phyloP scores from a whole-genome alignment of 2,329 filamentous ascomycete species.

The Epichloe elymi region DNA sequence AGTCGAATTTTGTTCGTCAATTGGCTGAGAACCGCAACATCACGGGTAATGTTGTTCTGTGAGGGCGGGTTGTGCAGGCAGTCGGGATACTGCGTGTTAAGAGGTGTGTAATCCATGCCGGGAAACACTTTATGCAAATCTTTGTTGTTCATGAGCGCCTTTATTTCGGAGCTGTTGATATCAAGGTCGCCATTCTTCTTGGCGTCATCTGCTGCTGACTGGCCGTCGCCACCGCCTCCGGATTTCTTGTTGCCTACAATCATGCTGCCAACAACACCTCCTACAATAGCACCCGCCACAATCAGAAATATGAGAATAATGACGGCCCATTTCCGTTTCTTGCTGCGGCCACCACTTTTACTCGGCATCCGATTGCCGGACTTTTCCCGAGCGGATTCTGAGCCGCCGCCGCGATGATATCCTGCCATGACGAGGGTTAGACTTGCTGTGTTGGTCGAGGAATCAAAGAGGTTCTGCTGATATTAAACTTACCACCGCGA shows the following conservation, averaged over 20 bases:
- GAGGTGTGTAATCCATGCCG: slow-evolving; percentile 87
- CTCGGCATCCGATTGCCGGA: slow-evolving; percentile 6
- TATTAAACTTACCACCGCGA: slow-evolving; percentile 12
- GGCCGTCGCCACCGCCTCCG: slow-evolving; percentile 9
- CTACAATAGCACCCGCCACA: slow-evolving; percentile 57
- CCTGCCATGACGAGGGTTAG: background rate
- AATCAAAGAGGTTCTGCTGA: background rate
- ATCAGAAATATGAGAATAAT: slow-evolving; percentile 50
- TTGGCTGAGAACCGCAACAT: slow-evolving; percentile 80
- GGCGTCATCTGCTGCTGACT: slow-evolving; percentile 46
- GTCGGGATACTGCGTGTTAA: slow-evolving; percentile 80
- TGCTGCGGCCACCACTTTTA: slow-evolving; percentile 41
- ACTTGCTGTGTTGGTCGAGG: background rate
- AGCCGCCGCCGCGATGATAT: background rate
- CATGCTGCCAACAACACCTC: slow-evolving; percentile 61
- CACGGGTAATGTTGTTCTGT: slow-evolving; percentile 89
- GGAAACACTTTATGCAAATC: slow-evolving; percentile 87
- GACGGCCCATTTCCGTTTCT: slow-evolving; percentile 59
- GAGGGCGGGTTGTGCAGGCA: slow-evolving; percentile 66
- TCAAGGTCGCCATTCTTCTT: slow-evolving; percentile 55
- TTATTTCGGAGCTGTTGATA: slow-evolving; percentile 66
- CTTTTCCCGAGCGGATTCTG: slow-evolving; percentile 9
- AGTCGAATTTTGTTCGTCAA: slow-evolving; percentile 78
- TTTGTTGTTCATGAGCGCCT: slow-evolving; percentile 65
- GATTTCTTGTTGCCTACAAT: slow-evolving; percentile 39